Evolutionary conservation across 1,284 basidiomycete genomes (phyloP).

Genomic region (Cryptococcus sp.): DNA sequence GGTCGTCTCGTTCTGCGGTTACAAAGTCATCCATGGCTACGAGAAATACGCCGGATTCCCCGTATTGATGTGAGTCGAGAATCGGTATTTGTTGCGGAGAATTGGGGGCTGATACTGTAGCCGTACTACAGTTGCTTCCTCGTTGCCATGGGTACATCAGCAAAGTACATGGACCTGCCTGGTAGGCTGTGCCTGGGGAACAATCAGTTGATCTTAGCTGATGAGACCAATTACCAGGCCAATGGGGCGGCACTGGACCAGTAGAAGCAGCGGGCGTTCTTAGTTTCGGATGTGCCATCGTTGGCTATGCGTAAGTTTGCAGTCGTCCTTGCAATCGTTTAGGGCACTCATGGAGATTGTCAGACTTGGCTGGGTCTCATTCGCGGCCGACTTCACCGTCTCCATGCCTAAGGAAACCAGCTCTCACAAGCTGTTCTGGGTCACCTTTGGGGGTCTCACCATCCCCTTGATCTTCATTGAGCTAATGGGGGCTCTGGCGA

Average conservation of each 20-base stretch:
- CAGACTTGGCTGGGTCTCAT: neutral
- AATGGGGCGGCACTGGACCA: conserved; percentile 27
- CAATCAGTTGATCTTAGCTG: too few relatives aligned
- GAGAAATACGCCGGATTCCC: conserved; percentile 55
- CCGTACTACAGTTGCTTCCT: conserved; percentile 1
- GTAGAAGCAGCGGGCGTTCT: conserved; percentile 38
- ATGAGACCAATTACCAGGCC: conserved; percentile 6
- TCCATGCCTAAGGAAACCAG: conserved; percentile 19
- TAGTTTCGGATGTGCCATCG: conserved; percentile 32
- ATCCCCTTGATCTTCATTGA: conserved; percentile 56
- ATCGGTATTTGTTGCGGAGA: too few relatives aligned
- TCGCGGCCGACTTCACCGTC: conserved; percentile 1
- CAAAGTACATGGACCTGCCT: conserved; percentile 32
- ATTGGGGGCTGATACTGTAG: neutral
- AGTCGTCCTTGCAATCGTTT: neutral
- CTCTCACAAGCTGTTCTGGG: conserved; percentile 43
- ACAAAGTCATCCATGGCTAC: conserved; percentile 54
- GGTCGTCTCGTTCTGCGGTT: conserved; percentile 47
- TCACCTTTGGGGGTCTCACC: conserved; percentile 48
- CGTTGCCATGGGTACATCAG: conserved; percentile 15
- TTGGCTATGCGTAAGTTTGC: conserved; percentile 17
- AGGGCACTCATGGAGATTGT: too few relatives aligned
- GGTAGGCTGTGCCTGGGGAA: neutral
- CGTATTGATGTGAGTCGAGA: conserved; percentile 31
- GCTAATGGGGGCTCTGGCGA: conserved; percentile 49